Base-by-base conservation (phyloP, 371 early-diverging fungal species). In the Lichtheimia ornata region DNA sequence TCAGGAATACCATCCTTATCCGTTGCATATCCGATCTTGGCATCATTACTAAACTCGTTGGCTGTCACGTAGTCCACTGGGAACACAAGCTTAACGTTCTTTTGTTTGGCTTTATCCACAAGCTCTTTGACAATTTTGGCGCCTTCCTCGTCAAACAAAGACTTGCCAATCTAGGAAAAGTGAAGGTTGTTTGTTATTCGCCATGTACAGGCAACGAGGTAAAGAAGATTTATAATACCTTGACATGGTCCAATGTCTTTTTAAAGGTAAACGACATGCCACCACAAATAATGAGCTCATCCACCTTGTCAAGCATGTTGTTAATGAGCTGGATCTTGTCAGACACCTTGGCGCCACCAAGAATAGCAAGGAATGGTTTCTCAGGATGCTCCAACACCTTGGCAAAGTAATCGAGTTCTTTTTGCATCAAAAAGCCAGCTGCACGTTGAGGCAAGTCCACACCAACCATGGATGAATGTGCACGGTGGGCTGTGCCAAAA, bases 301-400 rank as follows among this genome's bases (percentile, higher is more conserved):
- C 78, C 54, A 93, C 91, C 85, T 92, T 90, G 79, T 96, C 96
- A 50, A 98, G 78, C 66, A 98, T 88, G 81, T 92, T 96, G 63
- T 97, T 89, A 70, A 99, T 97, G 63, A 99, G 87, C 83, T 91
- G 89, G 74, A 98, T 97, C 88, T 99, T 99, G 83, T 99, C 99
- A 43, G 94, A 91, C 41, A 98, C 95, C 85, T 98, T 99, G 81
- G 97, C 97, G 61, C 90, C 99, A 61, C 99, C 99, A 52, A 99
- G 82, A 60, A 99, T 99, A 51, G 97, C 95, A 63, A 99, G 77
- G 88, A 97, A 98, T 35, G 99, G 97, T 58, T 88, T 82, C 58
- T 90, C 88, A 45, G 98, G 98, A 74, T 82, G 83, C 83, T 98
- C 98, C 18, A 88, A 88, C 43, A 89, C 97, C 84, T 96, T 93